A percentile compares a stretch with the other conserved stretches of the same genome.
Conservation (phyloP, 2,329 filamentous ascomycete genomes). For the Cladosporium halotolerans region DNA sequence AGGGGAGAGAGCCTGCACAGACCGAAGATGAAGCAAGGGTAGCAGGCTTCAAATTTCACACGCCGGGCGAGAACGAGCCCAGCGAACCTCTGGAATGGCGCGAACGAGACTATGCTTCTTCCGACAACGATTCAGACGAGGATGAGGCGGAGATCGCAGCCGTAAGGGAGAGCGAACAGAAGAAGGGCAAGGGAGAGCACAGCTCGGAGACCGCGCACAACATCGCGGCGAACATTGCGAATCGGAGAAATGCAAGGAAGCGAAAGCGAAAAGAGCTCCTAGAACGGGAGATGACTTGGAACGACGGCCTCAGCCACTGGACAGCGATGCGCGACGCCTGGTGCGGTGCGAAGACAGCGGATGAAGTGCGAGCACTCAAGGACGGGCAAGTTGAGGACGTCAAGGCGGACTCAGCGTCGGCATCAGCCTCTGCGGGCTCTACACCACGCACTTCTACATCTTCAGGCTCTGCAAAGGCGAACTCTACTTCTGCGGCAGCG, state of each 20-base stretch:
- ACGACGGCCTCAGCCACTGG: constrained; percentile 75
- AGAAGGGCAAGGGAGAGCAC: constrained; percentile 25
- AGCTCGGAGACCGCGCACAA: constrained; percentile 42
- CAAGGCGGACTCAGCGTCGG: constrained; percentile 1
- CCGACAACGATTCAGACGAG: constrained; percentile 24
- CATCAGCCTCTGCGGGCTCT: constrained; percentile 4
- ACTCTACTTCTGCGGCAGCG: constrained; percentile 11
- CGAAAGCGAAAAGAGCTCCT: constrained; percentile 32
- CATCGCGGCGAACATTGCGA: constrained; percentile 33
- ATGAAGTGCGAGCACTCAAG: constrained; percentile 14
- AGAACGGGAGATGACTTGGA: constrained; percentile 55
- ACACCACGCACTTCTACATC: constrained; percentile 36
- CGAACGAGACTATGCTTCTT: constrained; percentile 37
- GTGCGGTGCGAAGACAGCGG: constrained; percentile 65
- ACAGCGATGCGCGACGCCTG: constrained; percentile 71
- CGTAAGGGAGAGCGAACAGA: constrained; percentile 12
- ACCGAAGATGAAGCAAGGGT: constrained; percentile 12
- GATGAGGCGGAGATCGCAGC: constrained; percentile 20
- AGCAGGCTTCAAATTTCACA: constrained; percentile 27
- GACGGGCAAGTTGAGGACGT: background rate
- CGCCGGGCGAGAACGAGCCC: background rate
- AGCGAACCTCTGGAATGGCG: constrained; percentile 35
- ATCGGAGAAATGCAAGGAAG: constrained; percentile 28
- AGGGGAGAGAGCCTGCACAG: constrained; percentile 1
- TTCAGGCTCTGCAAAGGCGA: constrained; percentile 12